phyloP scores from a whole-genome alignment of 73 alveolate genomes.

The Symbiodinium pilosum region DNA sequence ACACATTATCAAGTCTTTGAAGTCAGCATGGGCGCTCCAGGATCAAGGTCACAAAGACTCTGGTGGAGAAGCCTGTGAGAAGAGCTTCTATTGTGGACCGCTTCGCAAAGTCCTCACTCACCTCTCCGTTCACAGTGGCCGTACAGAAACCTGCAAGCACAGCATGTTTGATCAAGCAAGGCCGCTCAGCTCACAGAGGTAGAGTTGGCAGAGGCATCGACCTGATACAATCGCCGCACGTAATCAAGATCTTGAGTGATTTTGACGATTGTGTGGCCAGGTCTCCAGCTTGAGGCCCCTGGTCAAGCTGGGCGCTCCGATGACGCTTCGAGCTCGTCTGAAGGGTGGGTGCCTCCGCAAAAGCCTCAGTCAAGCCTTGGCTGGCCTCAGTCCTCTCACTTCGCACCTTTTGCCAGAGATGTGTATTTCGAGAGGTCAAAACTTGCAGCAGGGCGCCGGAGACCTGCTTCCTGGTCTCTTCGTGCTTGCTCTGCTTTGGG shows the following conservation, averaged over 20 bases:
- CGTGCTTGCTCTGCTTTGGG: background rate
- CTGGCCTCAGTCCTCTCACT: too few species aligned
- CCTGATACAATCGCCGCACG: too few species aligned
- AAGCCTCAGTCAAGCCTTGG: background rate
- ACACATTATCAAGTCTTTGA: background rate
- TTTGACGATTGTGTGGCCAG: background rate
- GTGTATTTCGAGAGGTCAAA: too few species aligned
- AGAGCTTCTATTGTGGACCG: conserved; percentile 58
- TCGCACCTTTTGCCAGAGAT: too few species aligned
- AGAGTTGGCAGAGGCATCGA: conserved; percentile 90
- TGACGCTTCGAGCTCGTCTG: conserved; percentile 79
- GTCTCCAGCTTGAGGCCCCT: conserved; percentile 50
- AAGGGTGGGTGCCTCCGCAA: conserved; percentile 77
- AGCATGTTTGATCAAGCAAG: background rate
- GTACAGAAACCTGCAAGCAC: too few species aligned
- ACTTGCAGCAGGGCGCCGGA: background rate
- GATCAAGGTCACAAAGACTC: conserved; percentile 85
- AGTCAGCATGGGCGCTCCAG: background rate
- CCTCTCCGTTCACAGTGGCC: background rate
- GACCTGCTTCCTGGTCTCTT: background rate
- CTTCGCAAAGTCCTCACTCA: conserved; percentile 21
- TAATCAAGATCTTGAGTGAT: too few species aligned
- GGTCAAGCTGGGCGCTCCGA: conserved; percentile 68
- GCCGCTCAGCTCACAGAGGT: conserved; percentile 65
- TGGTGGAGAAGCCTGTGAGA: conserved; percentile 49